These are phyloP conservation scores for Podospora appendiculata DNA, from an alignment of 495 filamentous ascomycete genomes.

Conservation along the genomic window DNA sequence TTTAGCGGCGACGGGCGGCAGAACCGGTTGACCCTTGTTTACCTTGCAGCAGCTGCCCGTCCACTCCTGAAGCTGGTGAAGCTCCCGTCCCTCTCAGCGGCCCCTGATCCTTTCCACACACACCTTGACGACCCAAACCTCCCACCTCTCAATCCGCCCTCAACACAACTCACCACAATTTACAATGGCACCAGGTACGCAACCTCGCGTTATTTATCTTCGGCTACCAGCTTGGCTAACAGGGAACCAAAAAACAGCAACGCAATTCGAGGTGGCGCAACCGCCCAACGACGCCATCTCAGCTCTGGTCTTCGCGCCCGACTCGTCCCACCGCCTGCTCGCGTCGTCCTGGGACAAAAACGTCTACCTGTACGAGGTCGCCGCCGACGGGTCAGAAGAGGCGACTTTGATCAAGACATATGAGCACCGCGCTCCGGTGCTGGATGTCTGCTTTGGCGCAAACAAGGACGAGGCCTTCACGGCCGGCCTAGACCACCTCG, in stretches of 20 bases:
- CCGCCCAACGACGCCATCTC: slow-evolving; percentile 89
- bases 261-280: slow-evolving; percentile 61
- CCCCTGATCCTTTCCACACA: too few species aligned
- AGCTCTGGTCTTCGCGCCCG: slow-evolving; percentile 72
- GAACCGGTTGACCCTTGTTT: slow-evolving; percentile 6
- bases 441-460: slow-evolving; percentile 86
- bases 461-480: slow-evolving; percentile 75
- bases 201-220: background rate
- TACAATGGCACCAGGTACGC: slow-evolving; percentile 33
- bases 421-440: slow-evolving; percentile 76
- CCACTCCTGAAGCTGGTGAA: background rate
- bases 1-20: slow-evolving; percentile 14
- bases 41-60: background rate
- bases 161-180: background rate
- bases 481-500: slow-evolving; percentile 77
- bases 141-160: too few species aligned
- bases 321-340: slow-evolving; percentile 59
- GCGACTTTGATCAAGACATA: slow-evolving; percentile 59
- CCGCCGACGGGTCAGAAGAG: slow-evolving; percentile 44
- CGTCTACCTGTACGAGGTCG: slow-evolving; percentile 81
- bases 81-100: too few species aligned
- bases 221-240: background rate
- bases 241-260: slow-evolving; percentile 28
- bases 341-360: slow-evolving; percentile 93
- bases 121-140: too few species aligned